Conservation (phyloP, 305 asterid genomes). For the Fraxinus nigra region DNA sequence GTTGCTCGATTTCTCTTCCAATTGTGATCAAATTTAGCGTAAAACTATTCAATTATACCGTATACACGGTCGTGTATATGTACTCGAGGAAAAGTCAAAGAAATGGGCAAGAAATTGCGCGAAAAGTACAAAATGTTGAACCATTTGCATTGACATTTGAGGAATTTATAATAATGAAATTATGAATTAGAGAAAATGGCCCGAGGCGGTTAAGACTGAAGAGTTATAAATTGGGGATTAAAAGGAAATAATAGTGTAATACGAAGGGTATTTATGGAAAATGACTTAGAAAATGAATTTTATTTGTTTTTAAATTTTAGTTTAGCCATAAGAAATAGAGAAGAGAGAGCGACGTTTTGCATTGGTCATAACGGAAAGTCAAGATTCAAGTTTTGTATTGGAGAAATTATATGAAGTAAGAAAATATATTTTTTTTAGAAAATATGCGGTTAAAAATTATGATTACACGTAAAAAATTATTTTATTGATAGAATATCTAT, state of each 20-base stretch:
- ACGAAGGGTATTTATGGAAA: conserved; percentile 8
- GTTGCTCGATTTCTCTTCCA: conserved; percentile 9
- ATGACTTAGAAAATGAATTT: neutral
- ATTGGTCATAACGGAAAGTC: neutral
- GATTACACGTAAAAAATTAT: too few relatives aligned
- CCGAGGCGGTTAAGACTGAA: neutral
- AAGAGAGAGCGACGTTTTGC: neutral
- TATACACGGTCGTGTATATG: conserved; percentile 21
- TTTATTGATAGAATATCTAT: too few relatives aligned
- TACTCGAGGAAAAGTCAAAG: conserved; percentile 30
- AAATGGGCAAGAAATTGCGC: conserved; percentile 33
- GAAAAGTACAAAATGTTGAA: conserved; percentile 25
- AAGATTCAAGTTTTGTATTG: neutral
- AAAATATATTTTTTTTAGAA: too few relatives aligned
- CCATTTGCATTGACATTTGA: conserved; percentile 1
- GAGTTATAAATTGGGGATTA: conserved; percentile 7
- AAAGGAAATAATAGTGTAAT: neutral
- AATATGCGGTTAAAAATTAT: too few relatives aligned
- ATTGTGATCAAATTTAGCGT: conserved; percentile 12
- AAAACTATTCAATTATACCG: conserved; percentile 32
- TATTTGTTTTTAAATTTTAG: neutral
- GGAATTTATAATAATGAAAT: conserved; percentile 12
- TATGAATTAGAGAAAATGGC: conserved; percentile 15
- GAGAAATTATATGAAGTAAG: neutral
- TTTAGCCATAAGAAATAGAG: neutral